Conservation (phyloP, 2,329 filamentous ascomycete genomes). For the Ophiostoma sp. region DNA sequence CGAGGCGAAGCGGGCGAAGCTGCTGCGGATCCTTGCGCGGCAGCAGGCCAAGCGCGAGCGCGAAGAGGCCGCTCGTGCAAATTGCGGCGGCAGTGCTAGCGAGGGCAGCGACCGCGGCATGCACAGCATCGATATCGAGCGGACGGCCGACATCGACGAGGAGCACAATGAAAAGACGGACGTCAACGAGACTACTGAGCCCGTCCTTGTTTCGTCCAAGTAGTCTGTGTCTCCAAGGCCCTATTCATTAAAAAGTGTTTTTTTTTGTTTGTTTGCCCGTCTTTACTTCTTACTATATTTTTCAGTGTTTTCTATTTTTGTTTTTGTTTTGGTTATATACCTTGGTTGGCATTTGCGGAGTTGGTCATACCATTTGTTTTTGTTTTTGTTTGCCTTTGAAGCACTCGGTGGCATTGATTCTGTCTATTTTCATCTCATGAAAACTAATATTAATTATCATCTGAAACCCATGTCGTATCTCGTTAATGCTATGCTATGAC, state of each 20-base stretch:
- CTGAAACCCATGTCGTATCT: not conserved
- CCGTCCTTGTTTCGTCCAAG: not conserved
- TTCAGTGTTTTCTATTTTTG: not conserved
- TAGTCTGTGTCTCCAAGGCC: not conserved
- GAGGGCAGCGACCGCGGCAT: slow-evolving; percentile 13
- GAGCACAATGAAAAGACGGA: slow-evolving; percentile 8
- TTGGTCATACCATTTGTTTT: slow-evolving; percentile 13
- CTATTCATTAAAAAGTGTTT: too few relatives aligned
- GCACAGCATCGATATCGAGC: slow-evolving; percentile 20
- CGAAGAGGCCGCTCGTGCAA: slow-evolving; percentile 5
- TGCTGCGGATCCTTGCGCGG: slow-evolving; percentile 26
- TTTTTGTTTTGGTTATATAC: slow-evolving; percentile 3
- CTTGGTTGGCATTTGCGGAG: slow-evolving; percentile 7
- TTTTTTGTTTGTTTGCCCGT: too few relatives aligned
- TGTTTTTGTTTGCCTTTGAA: not conserved
- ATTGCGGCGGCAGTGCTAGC: not conserved
- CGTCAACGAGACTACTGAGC: not conserved
- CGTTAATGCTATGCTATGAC: not conserved
- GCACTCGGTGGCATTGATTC: not conserved
- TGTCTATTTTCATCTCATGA: not conserved
- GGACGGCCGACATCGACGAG: slow-evolving; percentile 13
- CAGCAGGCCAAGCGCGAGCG: slow-evolving; percentile 20
- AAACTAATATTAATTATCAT: not conserved
- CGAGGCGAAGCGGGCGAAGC: slow-evolving; percentile 13
- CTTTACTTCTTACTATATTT: too few relatives aligned